Evolutionary conservation across 352 stramenopile genomes (phyloP).

Genomic region (Phytophthora sp.): DNA sequence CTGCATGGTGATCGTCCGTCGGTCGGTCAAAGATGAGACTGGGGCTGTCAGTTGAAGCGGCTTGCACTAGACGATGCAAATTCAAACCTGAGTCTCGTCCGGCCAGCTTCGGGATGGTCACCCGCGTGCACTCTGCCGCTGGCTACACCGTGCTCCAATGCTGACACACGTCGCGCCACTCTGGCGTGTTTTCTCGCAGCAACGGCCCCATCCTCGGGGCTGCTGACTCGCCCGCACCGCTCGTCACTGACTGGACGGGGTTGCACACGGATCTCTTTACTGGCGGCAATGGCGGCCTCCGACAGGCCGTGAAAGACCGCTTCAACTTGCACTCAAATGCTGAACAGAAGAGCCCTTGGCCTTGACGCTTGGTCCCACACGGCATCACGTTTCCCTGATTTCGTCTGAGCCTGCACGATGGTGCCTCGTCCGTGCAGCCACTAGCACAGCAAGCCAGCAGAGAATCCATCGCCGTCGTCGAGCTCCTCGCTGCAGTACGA

Average conservation of each 20-base stretch:
- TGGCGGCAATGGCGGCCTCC: slow-evolving; percentile 9
- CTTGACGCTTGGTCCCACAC: slow-evolving; percentile 14
- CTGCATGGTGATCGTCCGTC: slow-evolving; percentile 27
- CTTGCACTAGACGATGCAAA: slow-evolving; percentile 31
- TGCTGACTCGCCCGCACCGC: slow-evolving; percentile 20
- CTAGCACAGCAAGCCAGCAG: background rate
- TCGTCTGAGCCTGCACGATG: slow-evolving; percentile 3
- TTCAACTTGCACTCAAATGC: slow-evolving; percentile 29
- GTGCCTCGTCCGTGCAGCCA: background rate
- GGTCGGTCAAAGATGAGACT: background rate
- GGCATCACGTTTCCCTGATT: slow-evolving; percentile 18
- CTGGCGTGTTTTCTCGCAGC: slow-evolving; percentile 34
- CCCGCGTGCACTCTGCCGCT: slow-evolving; percentile 22
- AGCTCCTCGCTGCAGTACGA: slow-evolving; percentile 2
- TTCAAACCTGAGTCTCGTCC: slow-evolving; percentile 41
- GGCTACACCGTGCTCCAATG: slow-evolving; percentile 25
- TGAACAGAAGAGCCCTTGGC: slow-evolving; percentile 25
- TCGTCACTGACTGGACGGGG: slow-evolving; percentile 37
- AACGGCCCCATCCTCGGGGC: slow-evolving; percentile 17
- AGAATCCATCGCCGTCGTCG: slow-evolving; percentile 9
- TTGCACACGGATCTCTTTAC: slow-evolving; percentile 30
- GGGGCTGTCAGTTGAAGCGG: slow-evolving; percentile 20
- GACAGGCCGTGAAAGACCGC: slow-evolving; percentile 19
- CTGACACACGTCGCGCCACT: slow-evolving; percentile 30
- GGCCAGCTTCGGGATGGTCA: slow-evolving; percentile 13